These are phyloP conservation scores for Pisolithus albus DNA, from an alignment of 768 basidiomycete species.

Conservation along the genomic window DNA sequence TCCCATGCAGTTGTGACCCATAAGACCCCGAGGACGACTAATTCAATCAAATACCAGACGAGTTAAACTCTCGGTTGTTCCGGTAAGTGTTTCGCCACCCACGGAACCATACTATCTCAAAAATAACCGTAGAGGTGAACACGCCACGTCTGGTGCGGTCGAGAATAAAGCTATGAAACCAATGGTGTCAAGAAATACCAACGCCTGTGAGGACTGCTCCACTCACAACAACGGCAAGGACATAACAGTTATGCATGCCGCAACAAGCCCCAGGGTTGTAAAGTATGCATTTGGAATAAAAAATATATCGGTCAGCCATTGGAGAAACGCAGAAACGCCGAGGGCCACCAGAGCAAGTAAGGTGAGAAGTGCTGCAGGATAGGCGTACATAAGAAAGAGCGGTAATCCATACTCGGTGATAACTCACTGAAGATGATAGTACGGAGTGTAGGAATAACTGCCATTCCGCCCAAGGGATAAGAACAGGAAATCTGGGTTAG, in stretches of 20 bases:
- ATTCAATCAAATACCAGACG: background rate
- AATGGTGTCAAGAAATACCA: background rate
- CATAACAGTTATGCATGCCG: conserved; percentile 10
- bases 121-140: conserved; percentile 19
- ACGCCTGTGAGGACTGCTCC: background rate
- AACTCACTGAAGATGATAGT: conserved; percentile 17
- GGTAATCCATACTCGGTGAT: background rate
- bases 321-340: conserved; percentile 17
- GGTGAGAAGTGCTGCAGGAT: conserved; percentile 8
- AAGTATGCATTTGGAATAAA: conserved; percentile 2
- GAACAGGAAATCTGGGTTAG: background rate
- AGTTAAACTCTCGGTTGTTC: background rate
- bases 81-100: background rate
- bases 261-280: conserved; percentile 11
- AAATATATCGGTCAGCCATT: conserved; percentile 6
- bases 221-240: conserved; percentile 22
- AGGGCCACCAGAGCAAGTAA: conserved; percentile 14
- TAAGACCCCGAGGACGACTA: conserved; percentile 18
- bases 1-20: conserved; percentile 16
- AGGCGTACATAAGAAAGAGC: background rate
- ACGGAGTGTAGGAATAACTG: conserved; percentile 20
- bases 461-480: conserved; percentile 9
- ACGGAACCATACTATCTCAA: conserved; percentile 23
- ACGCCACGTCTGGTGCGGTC: conserved; percentile 2
- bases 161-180: conserved; percentile 12